A percentile compares a stretch with the other conserved stretches of the same genome.
Evolutionary conservation across 2,329 filamentous ascomycete genomes (phyloP).

Genomic region (Onygenales sp.): DNA sequence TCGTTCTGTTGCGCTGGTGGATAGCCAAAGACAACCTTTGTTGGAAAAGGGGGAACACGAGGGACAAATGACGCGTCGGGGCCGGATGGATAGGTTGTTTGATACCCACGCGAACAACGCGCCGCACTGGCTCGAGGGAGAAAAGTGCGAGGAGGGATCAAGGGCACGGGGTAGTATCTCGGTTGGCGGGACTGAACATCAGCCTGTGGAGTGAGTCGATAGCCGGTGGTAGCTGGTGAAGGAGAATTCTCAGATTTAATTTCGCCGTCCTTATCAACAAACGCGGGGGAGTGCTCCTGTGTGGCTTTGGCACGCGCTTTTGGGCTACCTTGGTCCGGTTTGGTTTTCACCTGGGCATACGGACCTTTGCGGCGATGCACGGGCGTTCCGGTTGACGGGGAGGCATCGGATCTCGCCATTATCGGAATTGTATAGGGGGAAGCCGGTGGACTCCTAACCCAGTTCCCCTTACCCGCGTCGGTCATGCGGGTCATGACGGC

Average conservation of each 20-base stretch:
- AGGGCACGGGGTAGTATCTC: neutral
- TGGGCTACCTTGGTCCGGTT: too few species aligned
- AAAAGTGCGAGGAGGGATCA: neutral
- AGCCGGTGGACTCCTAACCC: constrained; percentile 1
- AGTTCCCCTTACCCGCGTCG: neutral
- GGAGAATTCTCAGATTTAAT: neutral
- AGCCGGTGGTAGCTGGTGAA: too few species aligned
- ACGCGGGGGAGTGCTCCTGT: too few species aligned
- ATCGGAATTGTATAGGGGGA: constrained; percentile 1
- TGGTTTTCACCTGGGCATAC: too few species aligned
- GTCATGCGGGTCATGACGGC: neutral
- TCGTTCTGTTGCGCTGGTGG: neutral
- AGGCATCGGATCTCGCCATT: neutral
- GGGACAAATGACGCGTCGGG: neutral
- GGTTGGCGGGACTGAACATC: neutral
- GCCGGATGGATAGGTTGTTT: neutral
- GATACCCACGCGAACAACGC: neutral
- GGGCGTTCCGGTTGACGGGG: too few species aligned
- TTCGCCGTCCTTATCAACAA: neutral
- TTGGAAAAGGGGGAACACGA: neutral
- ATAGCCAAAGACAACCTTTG: too few species aligned
- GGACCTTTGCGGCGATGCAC: too few species aligned
- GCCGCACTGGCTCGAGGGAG: neutral
- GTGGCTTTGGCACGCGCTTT: too few species aligned
- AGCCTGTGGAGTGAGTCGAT: neutral